phyloP scores from a whole-genome alignment of 768 basidiomycete genomes.

The Boletus sp. region DNA sequence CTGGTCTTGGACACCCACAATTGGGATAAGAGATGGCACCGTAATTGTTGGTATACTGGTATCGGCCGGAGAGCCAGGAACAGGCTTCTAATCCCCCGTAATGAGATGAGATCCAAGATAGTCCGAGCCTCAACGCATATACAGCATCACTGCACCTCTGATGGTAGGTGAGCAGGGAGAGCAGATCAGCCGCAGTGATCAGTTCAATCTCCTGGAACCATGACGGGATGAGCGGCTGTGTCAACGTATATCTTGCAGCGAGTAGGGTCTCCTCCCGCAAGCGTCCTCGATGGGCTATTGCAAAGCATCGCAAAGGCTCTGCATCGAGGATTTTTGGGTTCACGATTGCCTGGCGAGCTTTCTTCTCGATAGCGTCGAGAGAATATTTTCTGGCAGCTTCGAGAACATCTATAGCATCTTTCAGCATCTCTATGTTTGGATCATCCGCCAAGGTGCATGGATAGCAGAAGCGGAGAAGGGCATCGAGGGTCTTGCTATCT shows the following conservation, averaged over 20 bases:
- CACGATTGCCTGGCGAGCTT: neutral
- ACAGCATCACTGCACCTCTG: slow-evolving; percentile 12
- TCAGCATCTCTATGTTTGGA: neutral
- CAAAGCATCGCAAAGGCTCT: neutral
- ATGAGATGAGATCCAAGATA: slow-evolving; percentile 11
- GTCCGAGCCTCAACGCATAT: neutral
- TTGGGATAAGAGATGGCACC: neutral
- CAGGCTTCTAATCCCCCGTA: slow-evolving; percentile 2
- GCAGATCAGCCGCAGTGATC: slow-evolving; percentile 24
- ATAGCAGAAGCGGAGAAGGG: slow-evolving; percentile 26
- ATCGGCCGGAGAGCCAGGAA: slow-evolving; percentile 2
- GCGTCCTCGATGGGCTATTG: neutral
- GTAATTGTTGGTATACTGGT: neutral
- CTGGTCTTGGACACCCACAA: neutral
- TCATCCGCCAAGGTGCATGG: slow-evolving; percentile 14
- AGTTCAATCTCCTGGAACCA: slow-evolving; percentile 26
- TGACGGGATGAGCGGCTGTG: slow-evolving; percentile 18
- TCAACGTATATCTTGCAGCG: slow-evolving; percentile 16
- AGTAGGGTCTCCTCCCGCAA: neutral
- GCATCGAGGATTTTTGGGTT: neutral
- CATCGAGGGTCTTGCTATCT: slow-evolving; percentile 19
- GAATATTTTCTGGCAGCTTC: neutral
- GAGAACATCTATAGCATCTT: slow-evolving; percentile 9
- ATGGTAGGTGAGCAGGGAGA: slow-evolving; percentile 22
- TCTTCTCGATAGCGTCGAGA: neutral